Base-by-base conservation (phyloP, 2,329 filamentous ascomycete genomes). In the Ceratocystiopsis brevicomis region DNA sequence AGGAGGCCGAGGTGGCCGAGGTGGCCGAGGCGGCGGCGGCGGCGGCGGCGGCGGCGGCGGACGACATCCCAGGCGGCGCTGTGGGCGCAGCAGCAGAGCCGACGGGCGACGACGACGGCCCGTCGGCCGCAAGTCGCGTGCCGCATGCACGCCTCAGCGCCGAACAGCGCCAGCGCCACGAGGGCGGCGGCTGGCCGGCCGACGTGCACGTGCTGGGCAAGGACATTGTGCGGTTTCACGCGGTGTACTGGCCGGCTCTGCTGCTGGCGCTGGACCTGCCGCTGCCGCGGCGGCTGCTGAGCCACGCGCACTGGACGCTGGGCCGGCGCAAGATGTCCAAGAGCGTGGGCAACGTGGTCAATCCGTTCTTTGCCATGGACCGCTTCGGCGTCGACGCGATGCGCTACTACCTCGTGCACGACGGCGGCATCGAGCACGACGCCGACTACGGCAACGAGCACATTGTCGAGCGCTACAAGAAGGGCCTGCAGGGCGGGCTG, bases 241-340 rank as follows among this genome's bases (percentile, higher is more conserved):
- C 84, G 59, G 78, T 98, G 40, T 98, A 98, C 66, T 98, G 92
- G 90, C 90, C 90, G 0, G 90, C 90, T 4, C 81, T 98, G 52
- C 75, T 98, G 15, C 80, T 98, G 70, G 88, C 90, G 1, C 66
- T 95, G 14, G 77, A 78, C 42, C 67, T 96, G 5, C 80, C 84
- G 1, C 65, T 82, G 1, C 85, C 90, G 1, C 79, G 77, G 54
- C 76, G 77, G 49, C 73, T 98, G 32, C 66, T 98, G 3, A 84
- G 84, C 42, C 90, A 98, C 57, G 86, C 80, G 2, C 90, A 98
- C 58, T 98, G 92, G 90, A 93, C 86, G 14, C 78, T 98, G 62
- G 83, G 82, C 44, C 76, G 76, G 43, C 74, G 78, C 52, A 98
- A 98, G 60, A 98, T 98, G 87, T 88, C 87, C 48, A 98, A 98